Evolutionary conservation across 352 stramenopile species (phyloP).

Genomic region (Globisporangium viniferum): DNA sequence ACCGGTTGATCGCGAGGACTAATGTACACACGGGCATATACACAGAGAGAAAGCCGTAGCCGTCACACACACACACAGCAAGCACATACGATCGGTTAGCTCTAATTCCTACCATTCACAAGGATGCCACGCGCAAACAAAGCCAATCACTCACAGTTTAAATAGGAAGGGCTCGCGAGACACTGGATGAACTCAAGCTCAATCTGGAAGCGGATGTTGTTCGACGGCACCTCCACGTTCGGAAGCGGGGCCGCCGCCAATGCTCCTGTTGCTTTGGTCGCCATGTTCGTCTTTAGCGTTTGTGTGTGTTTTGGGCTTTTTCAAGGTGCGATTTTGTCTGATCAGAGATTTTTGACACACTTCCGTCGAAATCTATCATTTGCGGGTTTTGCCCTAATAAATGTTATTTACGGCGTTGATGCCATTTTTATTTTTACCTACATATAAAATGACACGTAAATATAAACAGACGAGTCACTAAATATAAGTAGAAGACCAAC

Average conservation of each 20-base stretch:
- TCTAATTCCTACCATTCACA: not conserved
- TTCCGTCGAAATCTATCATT: too few relatives aligned
- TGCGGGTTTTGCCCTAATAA: too few relatives aligned
- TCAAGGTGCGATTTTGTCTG: not conserved
- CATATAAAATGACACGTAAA: too few relatives aligned
- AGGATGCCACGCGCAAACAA: not conserved
- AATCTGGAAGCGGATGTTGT: conserved; percentile 91
- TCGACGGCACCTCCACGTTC: conserved; percentile 69
- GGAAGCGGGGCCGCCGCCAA: conserved; percentile 1
- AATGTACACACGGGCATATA: not conserved
- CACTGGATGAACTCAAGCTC: conserved; percentile 93
- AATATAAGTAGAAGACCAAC: too few relatives aligned
- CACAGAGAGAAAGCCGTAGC: not conserved
- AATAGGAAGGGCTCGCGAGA: conserved; percentile 84
- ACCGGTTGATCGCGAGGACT: conserved; percentile 89
- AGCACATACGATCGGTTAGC: not conserved
- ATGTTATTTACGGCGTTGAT: too few relatives aligned
- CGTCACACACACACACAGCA: not conserved
- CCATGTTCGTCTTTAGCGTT: conserved; percentile 1
- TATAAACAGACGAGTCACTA: too few relatives aligned
- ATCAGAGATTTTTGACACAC: too few relatives aligned
- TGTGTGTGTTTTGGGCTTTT: not conserved
- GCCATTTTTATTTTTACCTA: too few relatives aligned
- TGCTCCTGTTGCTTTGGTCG: conserved; percentile 2
- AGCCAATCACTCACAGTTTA: conserved; percentile 67